A percentile compares a stretch with the other conserved stretches of the same genome.
Conservation (phyloP, 2,329 filamentous ascomycete genomes). For the Aspergillus niger region DNA sequence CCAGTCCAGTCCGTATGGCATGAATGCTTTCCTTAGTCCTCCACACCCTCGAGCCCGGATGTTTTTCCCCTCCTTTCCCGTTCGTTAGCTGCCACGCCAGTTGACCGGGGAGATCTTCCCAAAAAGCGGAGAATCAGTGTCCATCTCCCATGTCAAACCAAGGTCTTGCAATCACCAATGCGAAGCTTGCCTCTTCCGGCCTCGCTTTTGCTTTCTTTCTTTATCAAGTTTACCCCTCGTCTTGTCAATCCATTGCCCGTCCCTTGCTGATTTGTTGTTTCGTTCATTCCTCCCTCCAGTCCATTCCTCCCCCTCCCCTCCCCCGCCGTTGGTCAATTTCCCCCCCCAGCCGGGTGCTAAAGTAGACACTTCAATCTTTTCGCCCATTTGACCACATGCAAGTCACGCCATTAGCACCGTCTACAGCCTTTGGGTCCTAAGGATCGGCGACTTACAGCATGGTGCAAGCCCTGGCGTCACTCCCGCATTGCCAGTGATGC, state of each 20-base stretch:
- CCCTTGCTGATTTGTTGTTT: background rate
- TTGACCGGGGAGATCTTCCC: background rate
- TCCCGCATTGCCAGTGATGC: conserved; percentile 12
- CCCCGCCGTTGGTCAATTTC: background rate
- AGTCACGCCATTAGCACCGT: background rate
- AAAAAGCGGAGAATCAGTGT: background rate
- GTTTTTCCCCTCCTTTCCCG: background rate
- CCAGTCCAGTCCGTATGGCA: background rate
- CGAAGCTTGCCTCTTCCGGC: background rate
- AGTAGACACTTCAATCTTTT: background rate
- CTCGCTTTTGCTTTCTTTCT: background rate
- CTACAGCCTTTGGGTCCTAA: background rate
- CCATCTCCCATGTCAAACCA: background rate
- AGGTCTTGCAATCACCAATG: background rate
- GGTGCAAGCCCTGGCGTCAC: conserved; percentile 13
- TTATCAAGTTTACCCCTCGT: background rate
- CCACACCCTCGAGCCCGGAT: background rate
- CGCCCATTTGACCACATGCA: background rate
- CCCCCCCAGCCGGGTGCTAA: background rate
- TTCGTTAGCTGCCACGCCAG: background rate
- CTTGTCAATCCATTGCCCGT: background rate
- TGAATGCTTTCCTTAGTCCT: background rate
- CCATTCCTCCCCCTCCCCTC: background rate
- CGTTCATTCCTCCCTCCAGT: background rate
- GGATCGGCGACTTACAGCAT: conserved; percentile 10